phyloP scores from a whole-genome alignment of 768 basidiomycete species.

The Mycena olivaceomarginata region DNA sequence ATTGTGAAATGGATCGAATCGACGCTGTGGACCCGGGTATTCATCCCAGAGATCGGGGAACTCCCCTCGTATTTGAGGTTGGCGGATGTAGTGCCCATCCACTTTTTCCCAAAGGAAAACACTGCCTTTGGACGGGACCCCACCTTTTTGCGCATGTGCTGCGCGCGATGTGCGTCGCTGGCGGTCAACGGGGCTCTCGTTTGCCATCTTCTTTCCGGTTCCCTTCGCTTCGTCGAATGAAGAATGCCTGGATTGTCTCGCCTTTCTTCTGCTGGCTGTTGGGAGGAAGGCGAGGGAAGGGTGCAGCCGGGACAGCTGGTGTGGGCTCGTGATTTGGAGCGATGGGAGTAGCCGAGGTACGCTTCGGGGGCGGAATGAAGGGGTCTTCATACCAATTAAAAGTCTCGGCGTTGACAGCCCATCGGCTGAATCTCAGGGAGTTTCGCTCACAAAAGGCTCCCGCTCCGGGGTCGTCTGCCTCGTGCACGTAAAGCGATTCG shows the following conservation, averaged over 20 bases:
- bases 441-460: not conserved
- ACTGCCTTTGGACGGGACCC: not conserved
- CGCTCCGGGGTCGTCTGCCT: not conserved
- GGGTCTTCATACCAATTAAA: not conserved
- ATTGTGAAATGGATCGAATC: not conserved
- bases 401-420: not conserved
- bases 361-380: not conserved
- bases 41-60: not conserved
- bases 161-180: conserved; percentile 10
- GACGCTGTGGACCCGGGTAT: conserved; percentile 5
- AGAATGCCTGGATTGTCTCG: conserved; percentile 5
- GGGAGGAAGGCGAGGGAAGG: conserved; percentile 3
- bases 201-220: not conserved
- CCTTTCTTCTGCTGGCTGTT: not conserved
- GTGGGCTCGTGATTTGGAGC: not conserved
- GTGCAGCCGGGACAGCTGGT: not conserved
- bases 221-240: no score
- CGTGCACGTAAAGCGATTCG: no score
- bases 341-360: not conserved
- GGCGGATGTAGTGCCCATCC: conserved; percentile 10
- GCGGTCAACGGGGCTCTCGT: not conserved
- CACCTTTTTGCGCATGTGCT: not conserved
- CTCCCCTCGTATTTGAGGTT: not conserved
- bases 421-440: not conserved
- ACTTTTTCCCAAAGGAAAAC: conserved; percentile 17